Evolutionary conservation across 257 asterid species (phyloP).

Genomic region (Solanum verrucosum): DNA sequence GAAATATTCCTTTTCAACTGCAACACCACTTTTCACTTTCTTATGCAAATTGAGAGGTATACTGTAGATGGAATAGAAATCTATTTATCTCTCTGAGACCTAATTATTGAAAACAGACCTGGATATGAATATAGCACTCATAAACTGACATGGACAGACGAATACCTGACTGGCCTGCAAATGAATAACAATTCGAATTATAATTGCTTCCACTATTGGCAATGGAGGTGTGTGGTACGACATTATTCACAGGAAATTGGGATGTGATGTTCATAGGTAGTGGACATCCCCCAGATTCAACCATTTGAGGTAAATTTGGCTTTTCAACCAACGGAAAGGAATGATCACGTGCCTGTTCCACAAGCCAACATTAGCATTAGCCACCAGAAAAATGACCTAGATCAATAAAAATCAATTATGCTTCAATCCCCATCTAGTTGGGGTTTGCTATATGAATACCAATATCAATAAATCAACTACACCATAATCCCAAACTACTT

Average conservation of each 20-base stretch:
- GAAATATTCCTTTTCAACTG: not conserved
- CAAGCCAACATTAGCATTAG: conserved; percentile 9
- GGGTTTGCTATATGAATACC: not conserved
- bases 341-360: conserved; percentile 39
- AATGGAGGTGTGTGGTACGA: conserved; percentile 22
- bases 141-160: not conserved
- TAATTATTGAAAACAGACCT: not conserved
- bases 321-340: conserved; percentile 21
- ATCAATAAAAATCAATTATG: not conserved
- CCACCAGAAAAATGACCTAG: not conserved
- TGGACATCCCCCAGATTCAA: conserved; percentile 36
- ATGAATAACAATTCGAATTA: conserved; percentile 37
- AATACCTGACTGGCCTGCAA: conserved; percentile 48
- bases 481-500: not conserved
- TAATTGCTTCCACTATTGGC: conserved; percentile 17
- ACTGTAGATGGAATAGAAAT: not conserved
- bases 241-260: conserved; percentile 41
- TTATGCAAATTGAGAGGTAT: not conserved
- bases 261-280: conserved; percentile 26
- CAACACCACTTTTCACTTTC: not conserved
- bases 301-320: conserved; percentile 31
- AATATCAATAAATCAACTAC: not conserved
- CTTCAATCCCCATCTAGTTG: not conserved
- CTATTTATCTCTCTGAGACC: not conserved
- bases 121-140: not conserved